phyloP scores from a whole-genome alignment of 148 eudicot genomes.

The Dianthus caryophyllus region DNA sequence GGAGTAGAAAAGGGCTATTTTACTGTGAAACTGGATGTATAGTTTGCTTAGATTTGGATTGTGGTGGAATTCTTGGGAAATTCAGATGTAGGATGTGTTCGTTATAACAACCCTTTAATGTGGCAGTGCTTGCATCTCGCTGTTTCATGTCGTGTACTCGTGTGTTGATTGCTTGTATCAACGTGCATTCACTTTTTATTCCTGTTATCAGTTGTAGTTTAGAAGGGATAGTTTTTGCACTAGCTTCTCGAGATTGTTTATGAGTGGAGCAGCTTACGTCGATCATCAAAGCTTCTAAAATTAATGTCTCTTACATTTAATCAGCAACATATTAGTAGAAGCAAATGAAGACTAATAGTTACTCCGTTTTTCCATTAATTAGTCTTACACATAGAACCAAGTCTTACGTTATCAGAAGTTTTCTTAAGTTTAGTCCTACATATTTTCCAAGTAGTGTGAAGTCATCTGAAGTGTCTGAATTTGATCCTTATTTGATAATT shows the following conservation, averaged over 20 bases:
- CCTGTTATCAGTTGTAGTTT: background rate
- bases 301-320: background rate
- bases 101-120: background rate
- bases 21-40: background rate
- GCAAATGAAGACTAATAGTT: too few relatives aligned
- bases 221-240: background rate
- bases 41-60: background rate
- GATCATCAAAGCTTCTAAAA: background rate
- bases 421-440: too few relatives aligned
- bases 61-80: conserved; percentile 4
- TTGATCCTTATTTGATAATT: too few relatives aligned
- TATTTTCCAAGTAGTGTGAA: too few relatives aligned
- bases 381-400: too few relatives aligned
- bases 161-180: background rate
- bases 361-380: too few relatives aligned
- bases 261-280: background rate
- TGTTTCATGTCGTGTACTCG: background rate
- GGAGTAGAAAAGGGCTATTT: background rate
- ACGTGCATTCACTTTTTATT: background rate
- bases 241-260: background rate
- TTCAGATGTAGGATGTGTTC: background rate
- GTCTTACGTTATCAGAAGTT: too few relatives aligned
- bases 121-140: background rate
- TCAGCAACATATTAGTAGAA: too few relatives aligned
- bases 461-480: too few relatives aligned